These are phyloP conservation scores for Talaromyces sp. DNA, from an alignment of 2,329 filamentous ascomycete genomes.

Conservation along the genomic window DNA sequence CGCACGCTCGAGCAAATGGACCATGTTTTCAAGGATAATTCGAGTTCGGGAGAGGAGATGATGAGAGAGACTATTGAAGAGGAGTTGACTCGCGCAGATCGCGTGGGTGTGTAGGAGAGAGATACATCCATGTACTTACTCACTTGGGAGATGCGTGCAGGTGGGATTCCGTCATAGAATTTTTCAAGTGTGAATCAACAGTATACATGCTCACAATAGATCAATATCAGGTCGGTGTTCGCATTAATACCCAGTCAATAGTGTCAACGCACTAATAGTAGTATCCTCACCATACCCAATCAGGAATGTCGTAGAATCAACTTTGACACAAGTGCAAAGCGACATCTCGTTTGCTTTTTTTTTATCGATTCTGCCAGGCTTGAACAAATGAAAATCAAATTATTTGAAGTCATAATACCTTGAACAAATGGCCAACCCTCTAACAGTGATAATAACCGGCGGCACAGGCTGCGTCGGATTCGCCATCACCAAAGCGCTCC, in stretches of 20 bases:
- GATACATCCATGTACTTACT: neutral
- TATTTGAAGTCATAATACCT: too few species aligned
- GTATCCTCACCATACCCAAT: neutral
- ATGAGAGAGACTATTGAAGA: neutral
- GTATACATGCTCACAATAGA: neutral
- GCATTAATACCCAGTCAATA: neutral
- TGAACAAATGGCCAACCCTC: neutral
- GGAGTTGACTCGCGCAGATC: neutral
- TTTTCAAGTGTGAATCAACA: neutral
- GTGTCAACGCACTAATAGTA: neutral
- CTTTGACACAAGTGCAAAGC: neutral
- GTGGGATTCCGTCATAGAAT: neutral
- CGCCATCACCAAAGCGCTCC: constrained; percentile 3
- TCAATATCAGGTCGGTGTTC: neutral
- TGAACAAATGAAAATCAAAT: too few species aligned
- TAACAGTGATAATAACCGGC: constrained; percentile 4
- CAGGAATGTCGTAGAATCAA: neutral
- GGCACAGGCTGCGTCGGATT: constrained; percentile 8
- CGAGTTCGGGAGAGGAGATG: constrained; percentile 4
- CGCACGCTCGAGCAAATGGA: constrained; percentile 49
- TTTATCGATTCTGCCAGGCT: too few species aligned
- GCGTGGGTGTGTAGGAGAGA: neutral
- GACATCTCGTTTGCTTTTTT: too few species aligned
- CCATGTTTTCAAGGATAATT: constrained; percentile 15
- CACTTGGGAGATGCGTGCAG: neutral